Conservation (phyloP, 768 basidiomycete genomes). For the Pleurotus salmoneostramineus region DNA sequence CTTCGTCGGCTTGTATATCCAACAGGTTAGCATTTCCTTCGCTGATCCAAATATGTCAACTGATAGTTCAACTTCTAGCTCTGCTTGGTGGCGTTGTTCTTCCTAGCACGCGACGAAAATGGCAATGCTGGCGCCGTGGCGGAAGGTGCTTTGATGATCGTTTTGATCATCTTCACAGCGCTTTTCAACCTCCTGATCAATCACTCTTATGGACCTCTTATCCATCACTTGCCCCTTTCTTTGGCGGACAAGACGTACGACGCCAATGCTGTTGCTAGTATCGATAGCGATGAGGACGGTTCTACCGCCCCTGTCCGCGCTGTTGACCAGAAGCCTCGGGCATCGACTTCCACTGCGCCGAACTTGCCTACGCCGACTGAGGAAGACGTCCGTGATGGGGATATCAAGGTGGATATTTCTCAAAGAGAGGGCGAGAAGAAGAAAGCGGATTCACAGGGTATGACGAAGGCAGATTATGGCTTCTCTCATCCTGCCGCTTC, state of each 20-base stretch:
- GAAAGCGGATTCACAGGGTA: slow-evolving; percentile 2
- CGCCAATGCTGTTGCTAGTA: slow-evolving; percentile 20
- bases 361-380: background rate
- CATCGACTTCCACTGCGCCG: background rate
- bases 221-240: slow-evolving; percentile 71
- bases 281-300: background rate
- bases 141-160: slow-evolving; percentile 80
- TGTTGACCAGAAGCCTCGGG: background rate
- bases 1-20: slow-evolving; percentile 91
- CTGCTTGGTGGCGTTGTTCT: slow-evolving; percentile 85
- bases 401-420: slow-evolving; percentile 2
- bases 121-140: slow-evolving; percentile 54
- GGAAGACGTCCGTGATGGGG: slow-evolving; percentile 10
- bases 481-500: slow-evolving; percentile 87
- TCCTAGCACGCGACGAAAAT: slow-evolving; percentile 66
- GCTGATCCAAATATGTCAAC: background rate
- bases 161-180: slow-evolving; percentile 75
- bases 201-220: slow-evolving; percentile 77
- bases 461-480: slow-evolving; percentile 46
- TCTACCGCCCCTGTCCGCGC: background rate
- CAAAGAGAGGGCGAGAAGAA: slow-evolving; percentile 5
- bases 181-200: slow-evolving; percentile 73
- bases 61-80: slow-evolving; percentile 25
- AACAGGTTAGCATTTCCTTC: slow-evolving; percentile 42
- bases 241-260: slow-evolving; percentile 68